Base-by-base conservation (phyloP, 108 stramenopile genomes). In the Cyclostephanos tholiformis region DNA sequence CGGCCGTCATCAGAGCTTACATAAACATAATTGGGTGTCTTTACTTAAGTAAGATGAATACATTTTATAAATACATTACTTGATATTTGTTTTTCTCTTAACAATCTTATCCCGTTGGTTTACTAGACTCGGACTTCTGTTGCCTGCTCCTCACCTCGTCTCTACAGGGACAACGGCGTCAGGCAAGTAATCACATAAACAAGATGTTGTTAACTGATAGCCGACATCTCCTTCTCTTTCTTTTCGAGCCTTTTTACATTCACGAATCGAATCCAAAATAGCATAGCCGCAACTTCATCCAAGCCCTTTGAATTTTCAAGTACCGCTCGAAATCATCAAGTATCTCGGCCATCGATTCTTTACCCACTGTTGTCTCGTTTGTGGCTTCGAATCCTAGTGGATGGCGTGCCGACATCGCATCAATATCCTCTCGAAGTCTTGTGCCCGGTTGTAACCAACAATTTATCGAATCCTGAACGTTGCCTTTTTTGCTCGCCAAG, bases 341-440 rank as follows among this genome's bases (percentile, higher is more conserved):
- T 46, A 60, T 53, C 23, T 35, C 22, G 17, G 65, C 73, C 73
- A 74, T 74, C 11, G 46, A 22, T 36, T 74, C 66, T 2, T 64
- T 66, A 41, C 73, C 73, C 43, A 44, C 66, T 53, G 66, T 49
- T 43, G 6, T 74, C 23, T 29, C 32, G 12, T 32, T 17, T 4
- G 27, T 59, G 16, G 25, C 52, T 64, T 64, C 55, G 46, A 90
- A 90, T 22, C 89, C 89, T 27, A 69, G 35, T 1, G 89, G 89
- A 74, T 87, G 80, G n/a, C 68, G 41, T n/a, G 64, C 38, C 22
- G 79, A 76, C 38, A 90, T 84, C 44, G 57, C 63, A 35, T 88
- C 89, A 71, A 90, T 90, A 22, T 67, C 46, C 75, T 85, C 74
- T 16, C 87, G 84, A 14, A 90, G 72, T 8, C 87, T 86, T 5